Conservation (phyloP, 2,329 filamentous ascomycete genomes). For the Hymenotorrendiella dingleyae region DNA sequence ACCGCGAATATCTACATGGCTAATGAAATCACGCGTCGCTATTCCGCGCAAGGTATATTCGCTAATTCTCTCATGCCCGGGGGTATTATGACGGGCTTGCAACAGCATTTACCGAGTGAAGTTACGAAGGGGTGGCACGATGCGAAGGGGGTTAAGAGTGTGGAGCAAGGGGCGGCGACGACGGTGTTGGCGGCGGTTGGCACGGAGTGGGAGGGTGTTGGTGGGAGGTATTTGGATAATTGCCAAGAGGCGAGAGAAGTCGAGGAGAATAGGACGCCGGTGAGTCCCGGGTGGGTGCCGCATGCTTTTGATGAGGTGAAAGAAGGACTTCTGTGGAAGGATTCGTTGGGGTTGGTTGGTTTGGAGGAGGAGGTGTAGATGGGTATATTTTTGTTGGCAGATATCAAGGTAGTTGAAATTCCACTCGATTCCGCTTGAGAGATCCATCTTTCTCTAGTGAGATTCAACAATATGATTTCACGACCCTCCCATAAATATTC, state of each 20-base stretch:
- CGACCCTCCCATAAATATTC: no score
- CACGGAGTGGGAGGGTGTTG: slow-evolving; percentile 33
- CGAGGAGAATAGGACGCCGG: background rate
- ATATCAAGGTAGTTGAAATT: no score
- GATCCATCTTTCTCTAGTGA: no score
- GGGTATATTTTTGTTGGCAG: no score
- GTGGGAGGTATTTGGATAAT: slow-evolving; percentile 39
- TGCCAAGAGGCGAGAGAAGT: slow-evolving; percentile 19
- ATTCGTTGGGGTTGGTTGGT: slow-evolving; percentile 5
- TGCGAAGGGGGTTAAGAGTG: slow-evolving; percentile 23
- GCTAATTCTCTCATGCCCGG: slow-evolving; percentile 40
- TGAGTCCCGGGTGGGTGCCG: background rate
- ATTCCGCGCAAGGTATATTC: slow-evolving; percentile 35
- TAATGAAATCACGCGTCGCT: slow-evolving; percentile 41
- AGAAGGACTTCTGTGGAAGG: slow-evolving; percentile 2
- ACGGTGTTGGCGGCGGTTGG: slow-evolving; percentile 34
- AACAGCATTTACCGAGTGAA: slow-evolving; percentile 33
- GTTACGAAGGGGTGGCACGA: slow-evolving; percentile 38
- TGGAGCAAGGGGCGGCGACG: slow-evolving; percentile 34
- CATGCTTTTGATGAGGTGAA: slow-evolving; percentile 4
- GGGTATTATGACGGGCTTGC: slow-evolving; percentile 26
- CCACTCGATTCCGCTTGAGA: no score
- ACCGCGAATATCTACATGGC: slow-evolving; percentile 41
- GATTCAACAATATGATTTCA: no score
- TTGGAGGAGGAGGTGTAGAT: background rate